Evolutionary conservation across 495 filamentous ascomycete species (phyloP), one percentile per base, ranked within the genome.

Genomic region (Elasticomyces elasticus): DNA sequence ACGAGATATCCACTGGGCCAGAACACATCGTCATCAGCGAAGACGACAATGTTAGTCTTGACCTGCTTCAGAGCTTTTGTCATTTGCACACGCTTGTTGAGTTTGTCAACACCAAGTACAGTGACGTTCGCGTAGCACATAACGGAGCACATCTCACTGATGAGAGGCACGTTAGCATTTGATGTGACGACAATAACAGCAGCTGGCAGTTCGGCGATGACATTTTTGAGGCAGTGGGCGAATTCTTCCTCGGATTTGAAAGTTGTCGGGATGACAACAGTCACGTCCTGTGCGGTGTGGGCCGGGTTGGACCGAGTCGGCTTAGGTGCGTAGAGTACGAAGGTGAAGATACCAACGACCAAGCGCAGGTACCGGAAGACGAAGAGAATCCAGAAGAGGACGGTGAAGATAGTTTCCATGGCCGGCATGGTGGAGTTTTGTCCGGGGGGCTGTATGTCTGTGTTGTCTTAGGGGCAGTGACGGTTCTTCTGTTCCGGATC

Each of bases 11-110:
- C 9, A 2, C 47, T 24, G 1, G 64, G 64, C 62, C 59, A 64
- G 25, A 58, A 26, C 24, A 60, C 54, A 38, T 63, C 52, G 45
- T 66, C 64, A 40, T 64, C 62, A 27, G 51, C 51, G 51, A 64
- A 50, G 49, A 66, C 53, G 15, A 49, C 45, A 20, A 62, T 59
- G 7, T 44, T n/a, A 13, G 60, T 52, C n/a, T 52, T 28, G 42
- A 58, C 51, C 13, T 50, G 17, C 19, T 58, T 22, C 27, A 62
- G 48, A 5, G 54, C 59, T n/a, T 31, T 30, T 15, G 55, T 49
- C 55, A 62, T 58, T 28, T 62, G 59, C 7, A 12, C 10, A 1
- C 55, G 49, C 45, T 62, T 62, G 45, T 58, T 54, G 1, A 58
- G 46, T 35, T 54, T 54, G 4, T 28, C 17, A 37, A 58, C 54